Evolutionary conservation across 345 rosid species (phyloP).

Genomic region (Populus alba): DNA sequence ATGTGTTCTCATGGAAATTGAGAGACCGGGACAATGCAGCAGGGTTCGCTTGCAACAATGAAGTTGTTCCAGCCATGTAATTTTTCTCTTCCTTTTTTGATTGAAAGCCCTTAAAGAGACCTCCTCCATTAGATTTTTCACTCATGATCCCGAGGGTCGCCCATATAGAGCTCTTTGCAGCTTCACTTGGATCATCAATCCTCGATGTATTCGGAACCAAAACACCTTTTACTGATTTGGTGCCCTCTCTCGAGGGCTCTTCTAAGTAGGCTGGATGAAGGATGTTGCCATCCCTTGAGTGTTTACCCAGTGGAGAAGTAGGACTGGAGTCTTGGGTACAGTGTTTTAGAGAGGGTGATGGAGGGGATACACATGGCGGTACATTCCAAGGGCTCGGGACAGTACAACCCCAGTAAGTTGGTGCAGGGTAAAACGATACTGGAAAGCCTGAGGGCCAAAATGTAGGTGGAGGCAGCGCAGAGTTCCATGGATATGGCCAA

Average conservation of each 20-base stretch:
- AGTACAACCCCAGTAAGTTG: slow-evolving; percentile 12
- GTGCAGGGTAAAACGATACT: slow-evolving; percentile 13
- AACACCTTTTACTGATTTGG: slow-evolving; percentile 4
- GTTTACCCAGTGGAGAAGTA: slow-evolving; percentile 22
- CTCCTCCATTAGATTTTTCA: slow-evolving; percentile 23
- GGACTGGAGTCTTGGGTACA: neutral
- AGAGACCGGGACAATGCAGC: slow-evolving; percentile 68
- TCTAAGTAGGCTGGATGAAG: slow-evolving; percentile 12
- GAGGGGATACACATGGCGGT: slow-evolving; percentile 3
- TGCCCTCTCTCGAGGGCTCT: slow-evolving; percentile 8
- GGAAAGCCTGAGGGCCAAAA: slow-evolving; percentile 26
- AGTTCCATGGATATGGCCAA: slow-evolving; percentile 34
- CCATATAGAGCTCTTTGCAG: slow-evolving; percentile 26
- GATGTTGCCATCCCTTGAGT: slow-evolving; percentile 14
- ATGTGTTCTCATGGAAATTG: slow-evolving; percentile 61
- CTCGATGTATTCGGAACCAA: slow-evolving; percentile 15
- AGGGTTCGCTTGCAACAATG: slow-evolving; percentile 62
- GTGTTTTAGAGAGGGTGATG: neutral
- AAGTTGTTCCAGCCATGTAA: slow-evolving; percentile 29
- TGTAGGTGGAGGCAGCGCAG: slow-evolving; percentile 24
- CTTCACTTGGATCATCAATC: slow-evolving; percentile 22
- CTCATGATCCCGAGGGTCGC: slow-evolving; percentile 6
- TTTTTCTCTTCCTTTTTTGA: slow-evolving; percentile 32
- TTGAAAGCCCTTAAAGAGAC: slow-evolving; percentile 49
- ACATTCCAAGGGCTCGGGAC: slow-evolving; percentile 18